Conservation (phyloP, 2,329 filamentous ascomycete species). For the Ophiognomonia clavigignenti-juglandacearum region DNA sequence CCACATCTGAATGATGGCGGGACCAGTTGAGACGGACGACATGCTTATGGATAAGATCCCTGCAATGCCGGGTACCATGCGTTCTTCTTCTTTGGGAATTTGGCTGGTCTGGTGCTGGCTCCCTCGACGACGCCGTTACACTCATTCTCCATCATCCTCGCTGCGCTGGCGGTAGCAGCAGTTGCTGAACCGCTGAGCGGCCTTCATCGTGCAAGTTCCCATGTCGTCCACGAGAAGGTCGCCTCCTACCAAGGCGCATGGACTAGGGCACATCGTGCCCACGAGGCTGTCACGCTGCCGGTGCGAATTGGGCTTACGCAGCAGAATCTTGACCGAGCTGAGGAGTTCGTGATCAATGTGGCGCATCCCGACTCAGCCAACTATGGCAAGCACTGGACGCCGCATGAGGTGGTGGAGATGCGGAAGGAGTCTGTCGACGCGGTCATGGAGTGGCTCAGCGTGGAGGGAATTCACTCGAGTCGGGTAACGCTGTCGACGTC, state of each 20-base stretch:
- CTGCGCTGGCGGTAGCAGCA: slow-evolving; percentile 26
- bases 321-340: slow-evolving; percentile 39
- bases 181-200: slow-evolving; percentile 19
- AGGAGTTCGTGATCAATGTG: slow-evolving; percentile 38
- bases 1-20: no score
- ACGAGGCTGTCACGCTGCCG: slow-evolving; percentile 24
- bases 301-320: slow-evolving; percentile 40
- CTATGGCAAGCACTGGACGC: slow-evolving; percentile 44
- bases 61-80: not conserved
- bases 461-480: slow-evolving; percentile 42
- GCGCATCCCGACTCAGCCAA: slow-evolving; percentile 37
- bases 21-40: slow-evolving; percentile 3
- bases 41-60: slow-evolving; percentile 9
- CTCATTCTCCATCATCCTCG: slow-evolving; percentile 19
- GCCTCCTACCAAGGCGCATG: slow-evolving; percentile 20
- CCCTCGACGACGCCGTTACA: slow-evolving; percentile 21
- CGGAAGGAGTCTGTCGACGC: slow-evolving; percentile 39
- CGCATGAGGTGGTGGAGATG: slow-evolving; percentile 35
- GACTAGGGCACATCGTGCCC: slow-evolving; percentile 20
- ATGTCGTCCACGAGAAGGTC: slow-evolving; percentile 30
- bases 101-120: slow-evolving; percentile 8
- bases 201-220: slow-evolving; percentile 5
- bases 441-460: slow-evolving; percentile 49
- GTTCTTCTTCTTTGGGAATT: not conserved
- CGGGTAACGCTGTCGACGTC: slow-evolving; percentile 46